Evolutionary conservation across 2,329 filamentous ascomycete species (phyloP), one percentile per base, ranked within the genome.

Genomic region (Colletotrichum liriopes): DNA sequence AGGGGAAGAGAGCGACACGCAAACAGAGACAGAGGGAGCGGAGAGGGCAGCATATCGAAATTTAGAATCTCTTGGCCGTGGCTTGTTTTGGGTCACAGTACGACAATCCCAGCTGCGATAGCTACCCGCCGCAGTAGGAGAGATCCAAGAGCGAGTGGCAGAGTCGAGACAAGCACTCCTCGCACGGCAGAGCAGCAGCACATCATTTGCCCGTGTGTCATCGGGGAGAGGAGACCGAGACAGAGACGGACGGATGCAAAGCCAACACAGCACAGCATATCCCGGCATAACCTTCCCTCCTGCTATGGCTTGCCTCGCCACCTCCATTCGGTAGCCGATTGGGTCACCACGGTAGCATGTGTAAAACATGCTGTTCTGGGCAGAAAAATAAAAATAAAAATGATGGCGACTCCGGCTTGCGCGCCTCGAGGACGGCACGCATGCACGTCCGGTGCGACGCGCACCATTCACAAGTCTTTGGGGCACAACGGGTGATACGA

Each of bases 11-110:
- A 61, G 49, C 32, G 47, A 32, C 51, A 20, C 49, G 32, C 23
- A 51, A 56, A 41, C 35, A 43, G 55, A 66, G 52, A 32, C 43
- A 60, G 45, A 63, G 23, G 23, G 52, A 72, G 49, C 32, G 52
- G 32, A 18, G 52, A 37, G 32, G 20, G 29, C 5, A 20, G 29
- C 58, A 49, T 51, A 62, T 62, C 59, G 60, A 68, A 64, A 72
- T 59, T 54, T 49, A 69, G 69, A 69, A 64, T 4, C 52, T 68
- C 69, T 72, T 72, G 69, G 56, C 39, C n/a, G 56, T 51, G 52
- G 52, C 59, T 58, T 59, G 49, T 71, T 71, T 71, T 43, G 43
- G 55, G 67, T 62, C 64, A 51, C 35, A 32, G 39, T 26, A 39
- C 29, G 16, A 39, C 59, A 49, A 60, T 47, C 45, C 52, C 62